Evolutionary conservation across 148 eudicot species (phyloP).

Genomic region (Silene conica): DNA sequence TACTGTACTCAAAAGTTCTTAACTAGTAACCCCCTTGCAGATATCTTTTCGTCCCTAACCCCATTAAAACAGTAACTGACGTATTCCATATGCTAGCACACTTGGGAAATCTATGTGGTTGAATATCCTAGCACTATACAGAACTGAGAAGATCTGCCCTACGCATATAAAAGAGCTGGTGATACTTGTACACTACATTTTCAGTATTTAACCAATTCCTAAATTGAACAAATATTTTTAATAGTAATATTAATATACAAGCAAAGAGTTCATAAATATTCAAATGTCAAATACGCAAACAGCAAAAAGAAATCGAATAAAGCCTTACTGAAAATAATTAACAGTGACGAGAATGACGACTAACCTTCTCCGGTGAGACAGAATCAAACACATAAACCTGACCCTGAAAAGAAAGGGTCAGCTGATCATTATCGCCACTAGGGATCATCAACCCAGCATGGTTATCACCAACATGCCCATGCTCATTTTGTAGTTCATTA

Average conservation of each 20-base stretch:
- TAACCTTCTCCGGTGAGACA: constrained; percentile 71
- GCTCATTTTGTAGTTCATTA: constrained; percentile 47
- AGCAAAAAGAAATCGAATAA: background rate
- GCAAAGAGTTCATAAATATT: background rate
- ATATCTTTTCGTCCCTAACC: too few relatives aligned
- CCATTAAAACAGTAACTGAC: too few relatives aligned
- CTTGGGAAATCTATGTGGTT: background rate
- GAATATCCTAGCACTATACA: background rate
- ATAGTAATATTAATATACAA: background rate
- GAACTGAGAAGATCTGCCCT: background rate
- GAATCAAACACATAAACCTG: constrained; percentile 79
- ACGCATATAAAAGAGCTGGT: background rate
- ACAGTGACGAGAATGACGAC: constrained; percentile 1
- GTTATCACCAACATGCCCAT: constrained; percentile 39
- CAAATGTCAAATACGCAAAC: too few relatives aligned
- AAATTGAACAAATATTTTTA: background rate
- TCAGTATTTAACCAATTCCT: background rate
- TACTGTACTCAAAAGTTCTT: background rate
- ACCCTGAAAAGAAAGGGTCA: constrained; percentile 78
- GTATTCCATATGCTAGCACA: background rate
- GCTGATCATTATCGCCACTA: constrained; percentile 52
- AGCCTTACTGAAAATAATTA: background rate
- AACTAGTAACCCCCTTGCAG: background rate
- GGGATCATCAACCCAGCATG: constrained; percentile 38
- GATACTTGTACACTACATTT: background rate